Base-by-base conservation (phyloP, 2,329 filamentous ascomycete species). In the Escovopsis weberi region DNA sequence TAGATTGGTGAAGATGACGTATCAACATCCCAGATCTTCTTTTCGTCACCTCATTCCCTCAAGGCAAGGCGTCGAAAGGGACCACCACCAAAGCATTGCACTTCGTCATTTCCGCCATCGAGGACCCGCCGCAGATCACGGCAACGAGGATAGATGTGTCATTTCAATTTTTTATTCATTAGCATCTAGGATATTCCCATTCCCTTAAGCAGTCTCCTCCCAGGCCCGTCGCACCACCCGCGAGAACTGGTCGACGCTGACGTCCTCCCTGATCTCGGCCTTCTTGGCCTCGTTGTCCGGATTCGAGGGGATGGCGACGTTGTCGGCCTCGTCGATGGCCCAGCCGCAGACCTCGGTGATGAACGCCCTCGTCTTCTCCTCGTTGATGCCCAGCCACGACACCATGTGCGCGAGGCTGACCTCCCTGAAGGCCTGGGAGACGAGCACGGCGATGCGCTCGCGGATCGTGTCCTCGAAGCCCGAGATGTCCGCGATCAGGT, bases 211-310 rank as follows among this genome's bases (percentile, higher is more conserved):
- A 43, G 57, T 57, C 47, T 89, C 83, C 68, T 94, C 87, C 72
- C 87, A 94, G 40, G 85, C 82, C 57, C 88, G 75, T 63, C 82
- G 75, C 49, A 94, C 78, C 48, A 94, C 79, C 52, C 85, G 73
- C 41, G 77, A 69, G 63, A 88, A 88, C 69, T 86, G 86, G 53
- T 91, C 85, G 46, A 94, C 81, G 64, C 83, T 86, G 58, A 98
- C 91, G 51, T 91, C 88, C 72, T 98, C 91, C 55, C 88, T 78
- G 57, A 95, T 93, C 62, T 95, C 84, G 35, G 87, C 82, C 64
- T 91, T 91, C 72, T 93, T 86, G 37, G 87, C 91, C 75, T 96
- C 89, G 62, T 95, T 95, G 67, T 98, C 91, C 59, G 91, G 85
- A 69, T 98, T 98, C 57, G 81, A 70, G 43, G 91, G 91, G 44